A percentile compares a stretch with the other conserved stretches of the same genome.
phyloP scores from a whole-genome alignment of 2,329 filamentous ascomycete genomes.

The Aspergillus thermomutatus region DNA sequence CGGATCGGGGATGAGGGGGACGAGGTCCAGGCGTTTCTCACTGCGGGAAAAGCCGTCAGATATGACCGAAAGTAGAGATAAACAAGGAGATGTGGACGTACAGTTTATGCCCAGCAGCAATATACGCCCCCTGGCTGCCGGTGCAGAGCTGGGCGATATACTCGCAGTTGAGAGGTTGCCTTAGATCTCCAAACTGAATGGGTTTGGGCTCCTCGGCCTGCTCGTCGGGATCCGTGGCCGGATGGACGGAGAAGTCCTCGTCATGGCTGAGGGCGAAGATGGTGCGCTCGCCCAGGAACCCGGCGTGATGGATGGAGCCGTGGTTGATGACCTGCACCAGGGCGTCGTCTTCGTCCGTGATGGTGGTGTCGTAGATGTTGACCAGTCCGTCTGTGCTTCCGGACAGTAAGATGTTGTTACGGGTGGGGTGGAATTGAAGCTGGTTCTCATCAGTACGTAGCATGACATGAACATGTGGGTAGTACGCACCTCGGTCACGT shows the following conservation, averaged over 20 bases:
- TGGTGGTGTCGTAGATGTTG: constrained; percentile 58
- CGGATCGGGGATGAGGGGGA: constrained; percentile 35
- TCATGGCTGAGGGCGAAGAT: constrained; percentile 62
- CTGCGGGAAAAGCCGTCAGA: constrained; percentile 17
- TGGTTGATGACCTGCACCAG: constrained; percentile 62
- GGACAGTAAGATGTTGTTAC: constrained; percentile 54
- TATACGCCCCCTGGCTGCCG: constrained; percentile 39
- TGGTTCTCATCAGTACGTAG: constrained; percentile 17
- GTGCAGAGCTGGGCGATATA: constrained; percentile 57
- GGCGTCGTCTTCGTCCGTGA: constrained; percentile 60
- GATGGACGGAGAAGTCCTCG: constrained; percentile 59
- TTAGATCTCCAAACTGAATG: constrained; percentile 54
- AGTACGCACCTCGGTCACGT: constrained; percentile 54
- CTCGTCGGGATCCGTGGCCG: constrained; percentile 49
- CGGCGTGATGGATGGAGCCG: constrained; percentile 59
- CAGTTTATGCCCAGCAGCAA: constrained; percentile 51
- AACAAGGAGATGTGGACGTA: constrained; percentile 23
- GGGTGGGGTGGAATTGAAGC: constrained; percentile 52
- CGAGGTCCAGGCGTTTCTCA: constrained; percentile 41
- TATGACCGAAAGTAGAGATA: constrained; percentile 1
- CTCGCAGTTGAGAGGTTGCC: constrained; percentile 53
- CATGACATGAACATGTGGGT: neutral
- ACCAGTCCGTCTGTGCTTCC: constrained; percentile 62
- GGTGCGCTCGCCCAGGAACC: constrained; percentile 52
- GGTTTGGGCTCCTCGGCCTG: constrained; percentile 44